Percentiles rank a stretch among this genome's conserved stretches.
phyloP scores from a whole-genome alignment of 805 yeast species.

The Yamadazyma sp. region DNA sequence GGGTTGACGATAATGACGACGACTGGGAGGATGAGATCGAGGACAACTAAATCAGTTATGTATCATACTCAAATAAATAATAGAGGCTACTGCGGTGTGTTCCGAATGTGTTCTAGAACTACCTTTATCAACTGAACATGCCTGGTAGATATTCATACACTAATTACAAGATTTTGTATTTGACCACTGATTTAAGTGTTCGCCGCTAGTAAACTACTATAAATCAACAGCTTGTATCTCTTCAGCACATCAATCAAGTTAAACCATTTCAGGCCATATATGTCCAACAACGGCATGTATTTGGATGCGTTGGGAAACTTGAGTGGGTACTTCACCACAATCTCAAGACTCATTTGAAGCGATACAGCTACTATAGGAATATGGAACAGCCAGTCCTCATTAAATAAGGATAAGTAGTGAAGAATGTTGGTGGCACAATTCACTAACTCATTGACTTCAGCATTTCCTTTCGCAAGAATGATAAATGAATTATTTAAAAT shows the following conservation, averaged over 20 bases:
- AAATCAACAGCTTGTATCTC: neutral
- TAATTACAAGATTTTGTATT: too few species aligned
- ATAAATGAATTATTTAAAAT: slow-evolving; percentile 20
- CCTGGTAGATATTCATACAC: too few species aligned
- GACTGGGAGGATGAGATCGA: slow-evolving; percentile 52
- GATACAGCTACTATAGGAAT: slow-evolving; percentile 2
- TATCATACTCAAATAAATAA: too few species aligned
- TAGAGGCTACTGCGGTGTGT: too few species aligned
- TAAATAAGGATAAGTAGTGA: neutral
- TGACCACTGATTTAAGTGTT: too few species aligned
- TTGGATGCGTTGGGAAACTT: slow-evolving; percentile 3
- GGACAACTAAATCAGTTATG: neutral
- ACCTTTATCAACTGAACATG: too few species aligned
- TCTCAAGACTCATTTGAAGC: neutral
- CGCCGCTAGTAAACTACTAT: neutral
- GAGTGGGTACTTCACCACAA: slow-evolving; percentile 1
- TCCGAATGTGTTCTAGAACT: too few species aligned
- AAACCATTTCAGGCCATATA: slow-evolving; percentile 4
- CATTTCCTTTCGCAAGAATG: slow-evolving; percentile 17
- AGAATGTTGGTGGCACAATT: slow-evolving; percentile 4
- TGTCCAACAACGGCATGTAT: slow-evolving; percentile 2
- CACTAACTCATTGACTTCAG: neutral
- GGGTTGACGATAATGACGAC: slow-evolving; percentile 32
- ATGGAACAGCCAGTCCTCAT: slow-evolving; percentile 7
- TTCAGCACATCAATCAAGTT: slow-evolving; percentile 1